These are phyloP conservation scores for Fusarium domesticum DNA, from an alignment of 2,329 filamentous ascomycete genomes.

Conservation along the genomic window DNA sequence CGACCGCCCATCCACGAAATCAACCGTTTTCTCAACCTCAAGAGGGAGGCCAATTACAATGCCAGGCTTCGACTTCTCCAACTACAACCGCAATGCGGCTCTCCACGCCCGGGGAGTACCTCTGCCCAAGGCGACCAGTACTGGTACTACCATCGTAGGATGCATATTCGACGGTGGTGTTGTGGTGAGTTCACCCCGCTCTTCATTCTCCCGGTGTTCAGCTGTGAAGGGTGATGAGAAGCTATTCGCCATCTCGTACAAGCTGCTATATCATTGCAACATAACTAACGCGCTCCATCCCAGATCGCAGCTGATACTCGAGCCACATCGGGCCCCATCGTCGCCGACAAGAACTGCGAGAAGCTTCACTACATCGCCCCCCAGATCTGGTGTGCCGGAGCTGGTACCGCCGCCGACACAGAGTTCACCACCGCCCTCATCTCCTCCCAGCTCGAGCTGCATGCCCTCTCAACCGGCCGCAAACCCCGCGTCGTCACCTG, in stretches of 20 bases:
- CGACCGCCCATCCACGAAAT: not conserved
- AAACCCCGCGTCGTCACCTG: conserved; percentile 96
- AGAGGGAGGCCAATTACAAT: conserved; percentile 52
- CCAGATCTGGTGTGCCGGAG: conserved; percentile 98
- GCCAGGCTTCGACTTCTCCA: conserved; percentile 98
- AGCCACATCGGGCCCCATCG: conserved; percentile 95
- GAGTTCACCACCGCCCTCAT: conserved; percentile 99
- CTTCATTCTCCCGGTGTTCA: not conserved
- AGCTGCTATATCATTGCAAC: not conserved
- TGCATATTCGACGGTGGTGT: conserved; percentile 96
- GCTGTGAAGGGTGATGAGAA: not conserved
- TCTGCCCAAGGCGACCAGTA: conserved; percentile 95
- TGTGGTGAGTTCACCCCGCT: conserved; percentile 59
- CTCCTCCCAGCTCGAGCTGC: conserved; percentile 96
- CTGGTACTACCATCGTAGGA: conserved; percentile 97
- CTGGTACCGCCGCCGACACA: conserved; percentile 95
- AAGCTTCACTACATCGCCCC: conserved; percentile 99
- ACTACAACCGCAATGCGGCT: conserved; percentile 98
- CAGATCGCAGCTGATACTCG: conserved; percentile 97
- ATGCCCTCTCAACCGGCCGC: conserved; percentile 92
- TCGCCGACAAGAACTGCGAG: conserved; percentile 99
- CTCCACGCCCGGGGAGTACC: conserved; percentile 92
- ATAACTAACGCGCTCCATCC: conserved; percentile 16
- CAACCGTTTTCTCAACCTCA: conserved; percentile 8
- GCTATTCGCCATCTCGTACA: not conserved